phyloP scores from a whole-genome alignment of 495 filamentous ascomycete species.

The Daldinia grandis region DNA sequence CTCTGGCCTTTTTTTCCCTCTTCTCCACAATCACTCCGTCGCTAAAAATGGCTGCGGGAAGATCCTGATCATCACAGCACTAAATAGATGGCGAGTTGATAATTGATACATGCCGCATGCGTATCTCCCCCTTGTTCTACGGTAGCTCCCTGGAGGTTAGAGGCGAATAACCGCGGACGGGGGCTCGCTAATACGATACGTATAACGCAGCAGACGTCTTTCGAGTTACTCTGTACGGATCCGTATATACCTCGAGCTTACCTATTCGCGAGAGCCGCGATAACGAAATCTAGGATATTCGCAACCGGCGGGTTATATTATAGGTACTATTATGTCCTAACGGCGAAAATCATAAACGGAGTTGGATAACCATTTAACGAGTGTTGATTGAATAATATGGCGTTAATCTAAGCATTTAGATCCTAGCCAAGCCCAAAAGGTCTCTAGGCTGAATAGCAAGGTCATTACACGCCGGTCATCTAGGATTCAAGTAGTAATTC shows the following conservation, averaged over 20 bases:
- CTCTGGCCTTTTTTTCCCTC: constrained; percentile 12
- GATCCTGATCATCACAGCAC: constrained; percentile 44
- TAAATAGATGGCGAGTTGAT: constrained; percentile 38
- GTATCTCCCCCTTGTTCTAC: constrained; percentile 32
- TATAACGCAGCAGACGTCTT: constrained; percentile 22
- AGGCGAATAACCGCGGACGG: constrained; percentile 16
- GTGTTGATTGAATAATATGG: constrained; percentile 11
- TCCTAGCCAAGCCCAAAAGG: constrained; percentile 13
- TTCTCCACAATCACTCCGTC: constrained; percentile 44
- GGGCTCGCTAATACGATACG: constrained; percentile 20
- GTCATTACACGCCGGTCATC: constrained; percentile 16
- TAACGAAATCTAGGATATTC: constrained; percentile 17
- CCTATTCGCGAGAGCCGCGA: constrained; percentile 22
- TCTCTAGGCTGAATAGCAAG: constrained; percentile 31
- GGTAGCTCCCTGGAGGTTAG: constrained; percentile 21
- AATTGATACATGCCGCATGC: constrained; percentile 29
- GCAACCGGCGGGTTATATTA: constrained; percentile 24
- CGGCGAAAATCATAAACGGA: constrained; percentile 13
- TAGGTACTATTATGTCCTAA: constrained; percentile 21
- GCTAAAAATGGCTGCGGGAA: constrained; percentile 44
- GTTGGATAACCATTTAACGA: constrained; percentile 12
- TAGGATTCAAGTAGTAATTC: constrained; percentile 34
- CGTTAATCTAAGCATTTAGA: constrained; percentile 27
- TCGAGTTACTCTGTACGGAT: constrained; percentile 35
- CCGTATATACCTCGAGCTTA: constrained; percentile 24